Conservation (phyloP, 2,329 filamentous ascomycete genomes). For the Hirsutella minnesotensis region DNA sequence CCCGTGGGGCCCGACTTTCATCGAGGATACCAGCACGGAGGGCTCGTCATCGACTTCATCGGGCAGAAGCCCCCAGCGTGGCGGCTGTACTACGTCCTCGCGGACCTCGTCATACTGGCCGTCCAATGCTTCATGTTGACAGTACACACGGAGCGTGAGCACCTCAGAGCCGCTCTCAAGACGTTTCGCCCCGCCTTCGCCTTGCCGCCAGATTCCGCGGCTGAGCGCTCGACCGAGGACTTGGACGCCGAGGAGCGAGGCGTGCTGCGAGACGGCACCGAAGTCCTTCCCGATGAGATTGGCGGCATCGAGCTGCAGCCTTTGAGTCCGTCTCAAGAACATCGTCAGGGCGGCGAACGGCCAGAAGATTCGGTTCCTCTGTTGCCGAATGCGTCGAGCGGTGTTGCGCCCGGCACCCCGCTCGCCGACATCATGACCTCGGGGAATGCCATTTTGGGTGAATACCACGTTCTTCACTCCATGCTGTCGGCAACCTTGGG, state of each 20-base stretch:
- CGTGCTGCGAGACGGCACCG: conserved; percentile 27
- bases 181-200: conserved; percentile 22
- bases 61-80: conserved; percentile 52
- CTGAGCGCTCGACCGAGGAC: conserved; percentile 29
- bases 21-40: conserved; percentile 55
- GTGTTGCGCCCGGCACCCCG: conserved; percentile 22
- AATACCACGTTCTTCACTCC: conserved; percentile 40
- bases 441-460: conserved; percentile 41
- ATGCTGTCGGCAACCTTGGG: conserved; percentile 34
- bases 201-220: conserved; percentile 13
- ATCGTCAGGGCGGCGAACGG: conserved; percentile 11
- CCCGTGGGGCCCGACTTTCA: conserved; percentile 47
- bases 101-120: conserved; percentile 43
- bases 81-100: conserved; percentile 38
- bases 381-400: conserved; percentile 12
- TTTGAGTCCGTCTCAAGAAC: conserved; percentile 10
- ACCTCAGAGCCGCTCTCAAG: conserved; percentile 36
- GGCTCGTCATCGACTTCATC: conserved; percentile 55
- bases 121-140: conserved; percentile 54
- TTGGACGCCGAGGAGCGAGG: conserved; percentile 46
- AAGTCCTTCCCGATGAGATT: conserved; percentile 22
- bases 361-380: conserved; percentile 16
- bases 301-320: conserved; percentile 35
- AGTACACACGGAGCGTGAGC: conserved; percentile 48
- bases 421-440: conserved; percentile 38